Percentiles rank a stretch among this genome's conserved stretches.
These are phyloP conservation scores for Trypanosoma boissoni DNA, from an alignment of 208 protist genomes.

Conservation along the genomic window DNA sequence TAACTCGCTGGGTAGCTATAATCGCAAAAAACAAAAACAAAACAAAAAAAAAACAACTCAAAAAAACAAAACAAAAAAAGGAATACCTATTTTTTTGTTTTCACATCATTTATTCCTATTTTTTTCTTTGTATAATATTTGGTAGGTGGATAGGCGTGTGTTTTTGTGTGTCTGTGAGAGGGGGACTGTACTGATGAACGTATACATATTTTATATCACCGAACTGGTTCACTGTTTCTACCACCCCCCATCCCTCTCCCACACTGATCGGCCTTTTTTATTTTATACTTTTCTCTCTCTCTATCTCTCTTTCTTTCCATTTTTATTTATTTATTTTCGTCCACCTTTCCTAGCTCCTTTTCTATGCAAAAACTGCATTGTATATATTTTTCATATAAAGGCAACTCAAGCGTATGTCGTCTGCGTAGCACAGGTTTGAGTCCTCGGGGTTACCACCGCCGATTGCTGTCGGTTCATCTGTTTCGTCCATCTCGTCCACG, in stretches of 20 bases:
- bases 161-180: too few relatives aligned
- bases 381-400: conserved; percentile 33
- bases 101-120: background rate
- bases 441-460: conserved; percentile 12
- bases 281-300: too few relatives aligned
- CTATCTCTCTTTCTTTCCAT: background rate
- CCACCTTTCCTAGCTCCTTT: background rate
- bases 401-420: conserved; percentile 28
- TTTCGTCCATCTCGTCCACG: conserved; percentile 10
- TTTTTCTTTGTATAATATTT: too few relatives aligned
- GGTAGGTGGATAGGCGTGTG: too few relatives aligned
- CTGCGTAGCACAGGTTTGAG: conserved; percentile 11
- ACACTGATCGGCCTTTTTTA: too few relatives aligned
- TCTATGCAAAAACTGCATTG: conserved; percentile 17
- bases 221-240: too few relatives aligned
- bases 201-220: too few relatives aligned
- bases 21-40: conserved; percentile 2
- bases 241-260: too few relatives aligned
- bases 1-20: background rate
- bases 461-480: background rate
- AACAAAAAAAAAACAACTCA: background rate
- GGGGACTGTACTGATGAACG: too few relatives aligned
- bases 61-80: background rate
- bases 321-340: background rate
- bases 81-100: background rate